Base-by-base conservation (phyloP, 225 moss, liverwort and hornwort genomes). In the Ulota crispa region DNA sequence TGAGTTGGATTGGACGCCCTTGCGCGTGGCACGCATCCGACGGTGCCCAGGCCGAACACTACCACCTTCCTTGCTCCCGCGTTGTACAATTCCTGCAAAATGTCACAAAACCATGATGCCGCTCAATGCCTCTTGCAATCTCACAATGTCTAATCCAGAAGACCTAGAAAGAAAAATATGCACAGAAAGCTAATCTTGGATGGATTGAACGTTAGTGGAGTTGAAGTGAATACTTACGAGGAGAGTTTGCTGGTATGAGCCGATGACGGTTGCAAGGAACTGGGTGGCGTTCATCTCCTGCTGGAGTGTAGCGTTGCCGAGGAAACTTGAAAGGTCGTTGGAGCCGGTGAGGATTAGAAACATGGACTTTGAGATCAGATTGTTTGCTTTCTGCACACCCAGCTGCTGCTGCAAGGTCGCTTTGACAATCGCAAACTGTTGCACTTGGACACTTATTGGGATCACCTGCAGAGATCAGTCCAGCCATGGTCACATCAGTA, bases 61-160 rank as follows among this genome's bases (percentile, higher is more conserved):
- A 84, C 69, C 6, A 15, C 30, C 82, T 90, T 90, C 64, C 86
- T 84, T 31, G 90, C 90, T 27, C 90, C 88, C 21, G 61, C 64
- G 15, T 34, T 61, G 73, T 90, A 86, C 21, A 90, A 34, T 3
- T 68, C 76, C 90, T 90, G 82, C 55, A 76, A 18, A 52, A 39
- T 41, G 21, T n/a, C 75, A 59, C 50, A 61, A 52, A 12, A 39
- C 15, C n/a, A n/a, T n/a, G 28, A 24, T 70, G 23, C 28, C 70
- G 14, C 20, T 64, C 55, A 53, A 13, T 45, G 8, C 19, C n/a
- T n/a, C n/a, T 30, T 52, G 59, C 61, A 23, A 81, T 65, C 19
- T 53, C 7, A 12, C 1, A 1, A 4, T 54, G 55, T 2, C 50
- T 4, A 50, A 50, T 18, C 16, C 16, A 15, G 14, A 45, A 9